Base-by-base conservation (phyloP, 2,329 filamentous ascomycete genomes). In the Neoarthrinium moseri region DNA sequence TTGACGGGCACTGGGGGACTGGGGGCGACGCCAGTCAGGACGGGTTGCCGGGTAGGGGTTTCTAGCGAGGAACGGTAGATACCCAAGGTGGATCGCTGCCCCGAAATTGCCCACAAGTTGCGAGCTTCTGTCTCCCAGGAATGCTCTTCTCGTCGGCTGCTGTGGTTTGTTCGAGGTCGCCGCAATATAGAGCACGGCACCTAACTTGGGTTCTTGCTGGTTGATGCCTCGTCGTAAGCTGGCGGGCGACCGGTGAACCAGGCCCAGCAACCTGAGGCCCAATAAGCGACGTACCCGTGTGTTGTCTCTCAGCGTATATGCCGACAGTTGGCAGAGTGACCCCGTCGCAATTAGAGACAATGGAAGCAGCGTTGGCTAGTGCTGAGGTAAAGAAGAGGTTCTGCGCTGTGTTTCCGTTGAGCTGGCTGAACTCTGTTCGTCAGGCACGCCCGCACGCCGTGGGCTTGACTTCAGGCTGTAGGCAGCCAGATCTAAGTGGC, bases 81-180 rank as follows among this genome's bases (percentile, higher is more conserved):
- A 44, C 41, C 41, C 41, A 44, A 44, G 41, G 41, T 44, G 41
- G 41, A 36, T 36, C 41, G 29, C 20, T n/a, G n/a, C n/a, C n/a
- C n/a, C n/a, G n/a, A n/a, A n/a, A n/a, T n/a, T 43, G 26, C 27
- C 39, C 39, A 43, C 39, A 34, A 34, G n/a, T 8, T 29, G 26
- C 26, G 26, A 29, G n/a, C n/a, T 8, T 29, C 26, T 7, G 8
- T 29, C 8, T n/a, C 26, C n/a, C 8, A 8, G 26, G 8, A 29
- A n/a, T 8, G 8, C 8, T n/a, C 26, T 29, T 29, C n/a, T n/a
- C n/a, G n/a, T n/a, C n/a, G n/a, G n/a, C n/a, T n/a, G n/a, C n/a
- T n/a, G 26, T 29, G 26, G 26, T 8, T 8, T 29, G 26, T 29
- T n/a, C n/a, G 8, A 8, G 8, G 26, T 29, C n/a, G 26, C 26